Evolutionary conservation across 805 yeast species (phyloP).

Genomic region (Candida nonsorbophila): DNA sequence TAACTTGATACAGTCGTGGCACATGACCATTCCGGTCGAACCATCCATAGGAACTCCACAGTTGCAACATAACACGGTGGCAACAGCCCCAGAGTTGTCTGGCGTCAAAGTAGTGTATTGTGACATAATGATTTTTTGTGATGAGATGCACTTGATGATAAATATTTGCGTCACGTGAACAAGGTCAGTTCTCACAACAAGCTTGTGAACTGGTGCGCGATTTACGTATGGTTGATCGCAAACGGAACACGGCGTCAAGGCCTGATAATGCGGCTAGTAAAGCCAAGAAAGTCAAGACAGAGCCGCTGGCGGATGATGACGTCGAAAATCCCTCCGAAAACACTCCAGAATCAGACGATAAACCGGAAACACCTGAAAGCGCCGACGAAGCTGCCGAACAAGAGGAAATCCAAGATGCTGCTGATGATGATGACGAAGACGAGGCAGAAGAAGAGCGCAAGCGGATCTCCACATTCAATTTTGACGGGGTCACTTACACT

Average conservation of each 20-base stretch:
- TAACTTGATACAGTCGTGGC: slow-evolving; percentile 93
- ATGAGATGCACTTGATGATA: slow-evolving; percentile 11
- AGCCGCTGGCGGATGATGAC: slow-evolving; percentile 20
- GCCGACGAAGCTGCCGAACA: slow-evolving; percentile 17
- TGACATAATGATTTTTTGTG: slow-evolving; percentile 28
- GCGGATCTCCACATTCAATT: slow-evolving; percentile 46
- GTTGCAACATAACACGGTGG: slow-evolving; percentile 94
- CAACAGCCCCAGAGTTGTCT: slow-evolving; percentile 33
- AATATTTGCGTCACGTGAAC: too few relatives aligned
- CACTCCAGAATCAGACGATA: background rate
- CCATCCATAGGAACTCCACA: slow-evolving; percentile 99
- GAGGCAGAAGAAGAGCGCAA: slow-evolving; percentile 39
- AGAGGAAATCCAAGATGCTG: slow-evolving; percentile 25
- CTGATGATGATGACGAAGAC: slow-evolving; percentile 40
- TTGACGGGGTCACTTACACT: slow-evolving; percentile 75
- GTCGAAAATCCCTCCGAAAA: slow-evolving; percentile 14
- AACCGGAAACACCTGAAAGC: slow-evolving; percentile 7
- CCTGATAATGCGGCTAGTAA: too few relatives aligned
- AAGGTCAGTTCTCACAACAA: slow-evolving; percentile 2
- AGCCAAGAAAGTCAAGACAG: slow-evolving; percentile 33
- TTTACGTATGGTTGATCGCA: too few relatives aligned
- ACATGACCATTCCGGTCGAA: slow-evolving; percentile 87
- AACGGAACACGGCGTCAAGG: too few relatives aligned
- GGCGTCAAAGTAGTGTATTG: slow-evolving; percentile 42
- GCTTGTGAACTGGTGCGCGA: too few relatives aligned